Base-by-base conservation (phyloP, 192 early-diverging fungal species). In the Entophlyctis helioformis region DNA sequence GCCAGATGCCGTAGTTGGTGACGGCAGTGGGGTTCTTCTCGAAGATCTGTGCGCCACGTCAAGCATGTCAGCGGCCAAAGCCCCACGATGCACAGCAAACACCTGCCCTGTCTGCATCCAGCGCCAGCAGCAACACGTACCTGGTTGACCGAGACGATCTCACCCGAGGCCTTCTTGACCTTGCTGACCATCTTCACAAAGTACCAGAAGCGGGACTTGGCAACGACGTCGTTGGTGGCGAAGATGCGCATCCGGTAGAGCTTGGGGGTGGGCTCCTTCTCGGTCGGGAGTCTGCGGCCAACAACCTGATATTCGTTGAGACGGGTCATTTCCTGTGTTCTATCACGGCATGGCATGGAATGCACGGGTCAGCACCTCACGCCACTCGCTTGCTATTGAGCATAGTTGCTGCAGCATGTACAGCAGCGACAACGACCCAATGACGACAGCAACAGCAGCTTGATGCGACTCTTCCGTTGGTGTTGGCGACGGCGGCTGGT, bases 171-270 rank as follows among this genome's bases (percentile, higher is more conserved):
- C 80, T 90, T 93, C 89, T 98, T 98, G 63, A 96, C 89, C 84
- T 96, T 95, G 78, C 83, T 81, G 64, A 93, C 84, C 80, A 94
- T 84, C 75, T 91, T 92, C 62, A 96, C 67, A 75, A 98, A 98
- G 79, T 98, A 98, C 93, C 93, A 98, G 91, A 91, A 98, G 60
- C 95, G 89, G 57, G 82, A 85, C 84, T 96, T 96, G 71, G 92
- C 95, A 51, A 95, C 83, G 59, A 98, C 86, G 54, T 89, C 82
- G 81, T 96, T 98, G 62, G 95, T 86, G 47, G 95, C 92, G 56
- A 98, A 97, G 69, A 97, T 83, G 58, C 91, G 80, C 94, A 96
- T 95, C 69, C 94, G 84, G 86, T 77, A 96, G 50, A 98, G 85
- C 81, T 86, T 87, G 42, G 95, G 95, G 44, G 73, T 76, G 35